Percentiles rank a stretch among this genome's conserved stretches.
These are phyloP conservation scores for Phytophthora sp. DNA, from an alignment of 352 stramenopile genomes.

Conservation along the genomic window DNA sequence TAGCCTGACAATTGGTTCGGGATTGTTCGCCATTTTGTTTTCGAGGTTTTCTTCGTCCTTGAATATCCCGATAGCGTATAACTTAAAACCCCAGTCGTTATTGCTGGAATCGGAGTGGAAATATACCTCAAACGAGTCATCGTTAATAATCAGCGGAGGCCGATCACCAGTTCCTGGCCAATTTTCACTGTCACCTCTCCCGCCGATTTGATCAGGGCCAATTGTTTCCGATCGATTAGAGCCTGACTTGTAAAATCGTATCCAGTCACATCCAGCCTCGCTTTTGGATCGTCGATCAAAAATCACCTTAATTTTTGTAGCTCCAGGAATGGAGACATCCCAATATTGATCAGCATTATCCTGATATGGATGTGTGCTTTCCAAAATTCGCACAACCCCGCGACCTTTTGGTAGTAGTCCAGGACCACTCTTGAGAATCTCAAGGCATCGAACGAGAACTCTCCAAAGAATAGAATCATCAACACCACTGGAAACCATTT, in stretches of 20 bases:
- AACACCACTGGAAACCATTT: slow-evolving; percentile 20
- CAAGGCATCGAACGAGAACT: slow-evolving; percentile 42
- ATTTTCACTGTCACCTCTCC: slow-evolving; percentile 70
- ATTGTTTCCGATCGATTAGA: slow-evolving; percentile 51
- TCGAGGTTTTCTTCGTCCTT: slow-evolving; percentile 31
- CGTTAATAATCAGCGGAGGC: slow-evolving; percentile 74
- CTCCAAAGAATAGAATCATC: slow-evolving; percentile 24
- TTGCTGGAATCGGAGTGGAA: slow-evolving; percentile 84
- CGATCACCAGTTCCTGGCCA: slow-evolving; percentile 76
- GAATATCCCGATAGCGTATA: slow-evolving; percentile 79
- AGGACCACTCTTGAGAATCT: slow-evolving; percentile 30
- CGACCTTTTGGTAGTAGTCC: slow-evolving; percentile 45
- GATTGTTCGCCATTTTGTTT: not conserved
- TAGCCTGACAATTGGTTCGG: slow-evolving; percentile 28
- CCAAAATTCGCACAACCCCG: slow-evolving; percentile 55
- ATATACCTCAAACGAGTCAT: slow-evolving; percentile 75
- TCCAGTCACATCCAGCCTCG: slow-evolving; percentile 68
- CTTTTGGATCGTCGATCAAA: slow-evolving; percentile 79
- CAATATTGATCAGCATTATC: slow-evolving; percentile 77
- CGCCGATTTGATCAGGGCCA: slow-evolving; percentile 67
- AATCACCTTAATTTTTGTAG: slow-evolving; percentile 63
- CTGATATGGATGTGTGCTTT: slow-evolving; percentile 77
- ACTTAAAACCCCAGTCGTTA: slow-evolving; percentile 92
- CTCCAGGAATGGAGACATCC: slow-evolving; percentile 70
- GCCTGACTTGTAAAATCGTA: slow-evolving; percentile 73